These are phyloP conservation scores for Psilocybe subaeruginosa DNA, from an alignment of 768 basidiomycete genomes.

Conservation along the genomic window DNA sequence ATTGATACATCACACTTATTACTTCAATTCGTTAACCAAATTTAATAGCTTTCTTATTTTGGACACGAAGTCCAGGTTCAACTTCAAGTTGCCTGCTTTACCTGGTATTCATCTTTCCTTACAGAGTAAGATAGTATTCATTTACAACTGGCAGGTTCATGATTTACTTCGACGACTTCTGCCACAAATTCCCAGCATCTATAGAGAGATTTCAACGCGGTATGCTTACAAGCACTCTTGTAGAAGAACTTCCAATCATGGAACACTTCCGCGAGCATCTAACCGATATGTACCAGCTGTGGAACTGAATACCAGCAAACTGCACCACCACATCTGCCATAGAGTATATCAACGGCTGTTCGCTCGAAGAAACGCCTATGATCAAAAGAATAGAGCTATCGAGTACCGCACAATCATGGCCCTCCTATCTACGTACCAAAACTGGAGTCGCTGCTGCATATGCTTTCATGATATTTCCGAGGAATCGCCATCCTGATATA, in stretches of 20 bases:
- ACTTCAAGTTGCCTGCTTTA: conserved; percentile 4
- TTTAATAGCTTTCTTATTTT: neutral
- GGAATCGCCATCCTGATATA: neutral
- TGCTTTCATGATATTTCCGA: conserved; percentile 10
- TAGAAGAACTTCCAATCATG: neutral
- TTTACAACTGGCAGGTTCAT: neutral
- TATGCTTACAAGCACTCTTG: neutral
- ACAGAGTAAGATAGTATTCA: neutral
- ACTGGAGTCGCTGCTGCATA: neutral
- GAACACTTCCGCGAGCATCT: conserved; percentile 4
- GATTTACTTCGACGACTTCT: conserved; percentile 2
- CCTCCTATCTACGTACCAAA: conserved; percentile 1
- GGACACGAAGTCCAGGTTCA: neutral
- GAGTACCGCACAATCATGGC: neutral
- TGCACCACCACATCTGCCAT: neutral
- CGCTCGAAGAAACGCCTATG: neutral
- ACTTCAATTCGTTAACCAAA: neutral
- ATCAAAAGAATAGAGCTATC: neutral
- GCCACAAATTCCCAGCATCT: neutral
- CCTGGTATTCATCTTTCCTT: neutral
- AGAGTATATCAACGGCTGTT: conserved; percentile 4
- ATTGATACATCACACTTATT: neutral
- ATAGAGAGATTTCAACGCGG: neutral
- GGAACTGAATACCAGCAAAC: conserved; percentile 4
- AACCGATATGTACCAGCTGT: neutral